phyloP scores from a whole-genome alignment of 495 filamentous ascomycete genomes.

The Penicillium robsamsonii region DNA sequence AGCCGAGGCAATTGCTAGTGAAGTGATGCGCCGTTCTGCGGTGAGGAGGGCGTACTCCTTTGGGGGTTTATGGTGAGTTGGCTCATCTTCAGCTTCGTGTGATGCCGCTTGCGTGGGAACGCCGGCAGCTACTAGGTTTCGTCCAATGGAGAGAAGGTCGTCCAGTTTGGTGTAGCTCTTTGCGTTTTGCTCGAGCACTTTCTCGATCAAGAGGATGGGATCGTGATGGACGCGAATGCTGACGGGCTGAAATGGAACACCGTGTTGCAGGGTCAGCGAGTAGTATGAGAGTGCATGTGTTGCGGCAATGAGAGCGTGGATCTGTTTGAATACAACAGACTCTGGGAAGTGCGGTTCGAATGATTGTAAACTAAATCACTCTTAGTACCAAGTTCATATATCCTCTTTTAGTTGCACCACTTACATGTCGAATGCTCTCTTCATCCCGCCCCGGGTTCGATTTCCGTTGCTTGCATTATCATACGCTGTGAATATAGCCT shows the following conservation, averaged over 20 bases:
- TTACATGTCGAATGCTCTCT: constrained; percentile 80
- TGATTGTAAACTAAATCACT: constrained; percentile 56
- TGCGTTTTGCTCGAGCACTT: constrained; percentile 83
- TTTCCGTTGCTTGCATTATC: constrained; percentile 92
- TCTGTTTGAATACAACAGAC: constrained; percentile 53
- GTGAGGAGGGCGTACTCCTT: constrained; percentile 32
- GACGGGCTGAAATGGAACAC: constrained; percentile 88
- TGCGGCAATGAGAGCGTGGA: constrained; percentile 71
- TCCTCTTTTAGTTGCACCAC: constrained; percentile 23
- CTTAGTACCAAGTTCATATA: constrained; percentile 10
- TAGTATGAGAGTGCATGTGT: constrained; percentile 88
- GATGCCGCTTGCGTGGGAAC: constrained; percentile 35
- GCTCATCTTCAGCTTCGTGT: constrained; percentile 22
- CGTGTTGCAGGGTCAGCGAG: constrained; percentile 83
- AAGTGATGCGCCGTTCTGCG: constrained; percentile 68
- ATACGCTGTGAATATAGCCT: constrained; percentile 69
- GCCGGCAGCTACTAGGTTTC: constrained; percentile 72
- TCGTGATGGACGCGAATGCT: constrained; percentile 83
- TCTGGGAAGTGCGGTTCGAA: constrained; percentile 64
- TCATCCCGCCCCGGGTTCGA: constrained; percentile 74
- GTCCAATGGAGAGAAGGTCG: constrained; percentile 75
- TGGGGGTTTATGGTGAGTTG: constrained; percentile 10
- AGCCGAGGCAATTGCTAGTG: constrained; percentile 86
- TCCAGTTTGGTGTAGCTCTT: constrained; percentile 84
- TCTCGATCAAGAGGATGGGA: constrained; percentile 78